Percentiles rank a stretch among this genome's conserved stretches.
These are phyloP conservation scores for Acephala macrosclerotiorum DNA, from an alignment of 2,329 filamentous ascomycete species.

Conservation along the genomic window DNA sequence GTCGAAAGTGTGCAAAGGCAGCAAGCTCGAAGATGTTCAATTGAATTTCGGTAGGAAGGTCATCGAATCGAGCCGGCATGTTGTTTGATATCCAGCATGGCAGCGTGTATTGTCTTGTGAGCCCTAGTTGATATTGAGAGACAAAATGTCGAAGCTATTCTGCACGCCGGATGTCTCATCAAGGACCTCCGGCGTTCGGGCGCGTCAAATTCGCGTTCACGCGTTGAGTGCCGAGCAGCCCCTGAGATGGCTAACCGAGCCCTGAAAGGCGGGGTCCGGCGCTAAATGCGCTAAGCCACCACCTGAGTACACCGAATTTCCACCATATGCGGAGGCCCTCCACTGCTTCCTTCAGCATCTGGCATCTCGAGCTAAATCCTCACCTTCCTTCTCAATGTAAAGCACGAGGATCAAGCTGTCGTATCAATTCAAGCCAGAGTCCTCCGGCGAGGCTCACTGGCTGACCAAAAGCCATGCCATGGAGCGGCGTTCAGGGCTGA, in stretches of 20 bases:
- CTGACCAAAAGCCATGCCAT: too few relatives aligned
- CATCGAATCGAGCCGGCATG: slow-evolving; percentile 16
- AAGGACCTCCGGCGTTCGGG: too few relatives aligned
- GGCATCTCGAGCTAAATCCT: neutral
- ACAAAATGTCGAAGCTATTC: too few relatives aligned
- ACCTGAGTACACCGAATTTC: neutral
- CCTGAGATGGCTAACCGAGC: too few relatives aligned
- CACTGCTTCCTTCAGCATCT: neutral
- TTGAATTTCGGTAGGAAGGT: slow-evolving; percentile 30
- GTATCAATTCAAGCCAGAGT: neutral
- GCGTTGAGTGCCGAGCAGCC: too few relatives aligned
- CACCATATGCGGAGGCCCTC: neutral
- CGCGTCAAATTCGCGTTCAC: too few relatives aligned
- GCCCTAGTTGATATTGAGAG: too few relatives aligned
- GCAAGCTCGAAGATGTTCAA: slow-evolving; percentile 29
- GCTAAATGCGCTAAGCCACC: neutral
- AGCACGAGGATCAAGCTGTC: neutral
- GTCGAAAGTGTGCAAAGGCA: neutral
- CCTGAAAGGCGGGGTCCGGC: too few relatives aligned
- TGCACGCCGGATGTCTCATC: too few relatives aligned
- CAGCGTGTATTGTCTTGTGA: too few relatives aligned
- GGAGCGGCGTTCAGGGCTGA: neutral
- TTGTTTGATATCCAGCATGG: too few relatives aligned
- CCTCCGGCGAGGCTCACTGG: neutral
- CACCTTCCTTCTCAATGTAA: neutral